Evolutionary conservation across 2,329 filamentous ascomycete genomes (phyloP), one percentile per base, ranked within the genome.

Genomic region (Dothideomycetes sp.): DNA sequence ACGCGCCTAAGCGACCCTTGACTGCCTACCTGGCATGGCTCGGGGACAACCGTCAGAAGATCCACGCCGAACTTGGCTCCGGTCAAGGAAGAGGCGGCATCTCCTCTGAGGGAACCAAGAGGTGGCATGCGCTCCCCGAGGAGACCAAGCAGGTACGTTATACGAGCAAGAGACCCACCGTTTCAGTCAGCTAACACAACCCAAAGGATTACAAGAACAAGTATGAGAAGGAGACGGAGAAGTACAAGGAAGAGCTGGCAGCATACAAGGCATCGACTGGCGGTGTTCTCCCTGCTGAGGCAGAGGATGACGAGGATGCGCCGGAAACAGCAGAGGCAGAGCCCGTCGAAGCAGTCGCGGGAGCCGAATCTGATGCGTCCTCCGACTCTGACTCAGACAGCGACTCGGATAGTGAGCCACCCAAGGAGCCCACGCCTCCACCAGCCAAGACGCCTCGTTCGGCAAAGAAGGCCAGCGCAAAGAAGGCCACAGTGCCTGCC

Each of bases 1-100:
- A 94, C 61, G 88, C 88, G 5, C 89, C 89, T 44, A 96, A 95
- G 75, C 79, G 88, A 37, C 88, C 89, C 7, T 64, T 95, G 56
- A 96, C 89, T 4, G 87, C 89, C 2, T 95, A 93, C 69, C 94
- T 96, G 70, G 69, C 95, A 45, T 96, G 87, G 69, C 86, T 94
- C 72, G 83, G 93, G 61, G 81, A 83, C 48, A 86, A 86, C 48
- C 83, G 91, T 36, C 75, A 79, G 37, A 81, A 84, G 57, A 91
- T 96, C 51, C 81, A 84, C 42, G 54, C 57, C 4, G 55, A 61
- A 34, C 73, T 94, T 9, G 58, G 75, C n/a, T 72, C 77, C 44
- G 78, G 80, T 5, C 81, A 82, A 59, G 47, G 49, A 40, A 43
- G 41, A 33, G 86, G 86, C 55, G 85, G 88, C 42, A 84, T 96